A percentile compares a stretch with the other conserved stretches of the same genome.
phyloP scores from a whole-genome alignment of 768 basidiomycete species.

The Pisolithus sp. region DNA sequence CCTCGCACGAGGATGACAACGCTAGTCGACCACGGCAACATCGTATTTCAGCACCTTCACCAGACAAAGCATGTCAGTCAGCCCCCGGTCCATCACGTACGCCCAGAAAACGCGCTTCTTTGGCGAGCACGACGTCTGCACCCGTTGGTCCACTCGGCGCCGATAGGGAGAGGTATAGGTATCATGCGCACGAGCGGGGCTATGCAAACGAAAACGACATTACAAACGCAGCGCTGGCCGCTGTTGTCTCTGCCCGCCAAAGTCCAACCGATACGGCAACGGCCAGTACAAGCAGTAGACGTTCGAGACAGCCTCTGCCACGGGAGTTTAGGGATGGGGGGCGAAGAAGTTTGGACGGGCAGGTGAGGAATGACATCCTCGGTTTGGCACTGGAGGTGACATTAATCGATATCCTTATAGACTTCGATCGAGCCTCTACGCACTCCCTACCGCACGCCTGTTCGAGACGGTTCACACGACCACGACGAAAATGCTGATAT shows the following conservation, averaged over 20 bases:
- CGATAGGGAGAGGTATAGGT: constrained; percentile 17
- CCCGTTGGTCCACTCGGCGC: constrained; percentile 2
- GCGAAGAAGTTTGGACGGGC: constrained; percentile 34
- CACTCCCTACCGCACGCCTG: constrained; percentile 30
- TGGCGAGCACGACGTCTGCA: constrained; percentile 26
- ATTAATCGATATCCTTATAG: constrained; percentile 15
- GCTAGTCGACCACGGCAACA: constrained; percentile 28
- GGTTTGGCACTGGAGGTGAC: too few species aligned
- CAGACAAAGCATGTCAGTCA: constrained; percentile 31
- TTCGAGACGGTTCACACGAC: constrained; percentile 16
- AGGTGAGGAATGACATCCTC: constrained; percentile 25
- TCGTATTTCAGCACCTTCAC: constrained; percentile 46
- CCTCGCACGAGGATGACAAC: too few species aligned
- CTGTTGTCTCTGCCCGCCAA: constrained; percentile 50
- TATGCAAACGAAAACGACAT: constrained; percentile 30
- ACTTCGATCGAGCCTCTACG: constrained; percentile 29
- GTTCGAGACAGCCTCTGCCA: constrained; percentile 44
- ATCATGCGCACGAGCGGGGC: constrained; percentile 1
- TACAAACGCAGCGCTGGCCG: constrained; percentile 52
- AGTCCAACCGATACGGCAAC: constrained; percentile 35
- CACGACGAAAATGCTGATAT: constrained; percentile 10
- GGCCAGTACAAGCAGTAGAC: constrained; percentile 23
- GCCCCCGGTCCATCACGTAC: constrained; percentile 37
- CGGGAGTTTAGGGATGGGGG: constrained; percentile 39
- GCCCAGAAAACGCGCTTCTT: constrained; percentile 38